phyloP scores from a whole-genome alignment of 2,329 filamentous ascomycete species.

The Phaeosphaeriaceae sp. region DNA sequence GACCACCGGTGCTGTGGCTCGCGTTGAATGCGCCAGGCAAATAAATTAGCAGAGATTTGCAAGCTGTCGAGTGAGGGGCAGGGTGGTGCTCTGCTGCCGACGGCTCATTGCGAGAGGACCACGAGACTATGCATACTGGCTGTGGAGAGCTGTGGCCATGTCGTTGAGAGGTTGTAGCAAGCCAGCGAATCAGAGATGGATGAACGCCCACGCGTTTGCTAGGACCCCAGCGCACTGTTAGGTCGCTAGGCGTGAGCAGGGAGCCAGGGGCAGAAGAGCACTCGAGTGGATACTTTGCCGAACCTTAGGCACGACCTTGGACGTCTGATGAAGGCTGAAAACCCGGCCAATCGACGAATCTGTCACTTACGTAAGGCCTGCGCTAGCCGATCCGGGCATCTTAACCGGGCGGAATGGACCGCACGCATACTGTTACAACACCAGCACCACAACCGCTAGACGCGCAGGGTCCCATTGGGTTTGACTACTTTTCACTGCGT shows the following conservation, averaged over 20 bases:
- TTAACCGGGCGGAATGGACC: conserved; percentile 13
- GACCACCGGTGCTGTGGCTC: conserved; percentile 31
- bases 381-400: conserved; percentile 16
- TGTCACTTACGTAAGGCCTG: conserved; percentile 20
- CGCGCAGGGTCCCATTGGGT: conserved; percentile 1
- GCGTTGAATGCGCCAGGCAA: conserved; percentile 31
- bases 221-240: conserved; percentile 10
- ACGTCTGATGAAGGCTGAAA: conserved; percentile 12
- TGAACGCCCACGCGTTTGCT: conserved; percentile 25
- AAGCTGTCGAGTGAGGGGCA: conserved; percentile 37
- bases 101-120: conserved; percentile 40
- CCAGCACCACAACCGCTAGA: conserved; percentile 8
- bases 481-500: background rate
- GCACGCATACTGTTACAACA: background rate
- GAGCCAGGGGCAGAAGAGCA: conserved; percentile 11
- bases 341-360: conserved; percentile 15
- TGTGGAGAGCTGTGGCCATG: conserved; percentile 34
- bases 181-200: conserved; percentile 34
- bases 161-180: conserved; percentile 30
- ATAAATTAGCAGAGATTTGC: conserved; percentile 30
- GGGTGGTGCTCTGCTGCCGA: conserved; percentile 27
- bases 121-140: conserved; percentile 46
- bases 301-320: conserved; percentile 15
- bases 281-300: conserved; percentile 25
- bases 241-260: conserved; percentile 18